Evolutionary conservation across 2,329 filamentous ascomycete genomes (phyloP).

Genomic region (Trichoderma oligosporum): DNA sequence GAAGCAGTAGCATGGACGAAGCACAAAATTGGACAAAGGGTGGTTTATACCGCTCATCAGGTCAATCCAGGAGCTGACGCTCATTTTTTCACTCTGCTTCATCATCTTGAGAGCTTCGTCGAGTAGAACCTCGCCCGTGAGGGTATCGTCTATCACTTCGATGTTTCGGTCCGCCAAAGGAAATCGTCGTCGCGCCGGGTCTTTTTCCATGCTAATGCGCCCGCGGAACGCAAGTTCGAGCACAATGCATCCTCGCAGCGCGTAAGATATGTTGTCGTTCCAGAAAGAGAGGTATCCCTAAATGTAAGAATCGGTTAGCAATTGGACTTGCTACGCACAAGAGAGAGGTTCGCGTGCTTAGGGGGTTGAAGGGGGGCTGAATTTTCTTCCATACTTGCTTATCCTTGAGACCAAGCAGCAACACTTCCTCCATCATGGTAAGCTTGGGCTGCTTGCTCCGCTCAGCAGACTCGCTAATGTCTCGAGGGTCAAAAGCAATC

Average conservation of each 20-base stretch:
- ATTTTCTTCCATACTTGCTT: conserved; percentile 70
- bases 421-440: conserved; percentile 97
- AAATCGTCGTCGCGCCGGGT: conserved; percentile 85
- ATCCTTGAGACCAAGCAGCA: conserved; percentile 93
- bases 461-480: conserved; percentile 95
- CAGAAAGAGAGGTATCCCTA: conserved; percentile 98
- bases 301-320: conserved; percentile 15
- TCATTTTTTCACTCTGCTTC: conserved; percentile 99
- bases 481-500: conserved; percentile 94
- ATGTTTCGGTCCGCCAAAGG: conserved; percentile 90
- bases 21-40: background rate
- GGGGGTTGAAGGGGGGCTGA: background rate
- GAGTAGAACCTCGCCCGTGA: conserved; percentile 93
- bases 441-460: conserved; percentile 96
- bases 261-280: conserved; percentile 99
- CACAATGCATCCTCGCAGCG: conserved; percentile 94
- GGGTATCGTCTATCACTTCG: conserved; percentile 93
- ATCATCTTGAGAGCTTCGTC: conserved; percentile 99
- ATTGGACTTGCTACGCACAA: background rate
- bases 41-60: conserved; percentile 84
- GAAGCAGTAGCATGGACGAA: background rate
- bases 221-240: conserved; percentile 95
- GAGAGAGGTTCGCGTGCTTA: background rate
- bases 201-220: conserved; percentile 97
- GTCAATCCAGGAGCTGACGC: conserved; percentile 98